A percentile compares a stretch with the other conserved stretches of the same genome.
phyloP scores from a whole-genome alignment of 2,329 filamentous ascomycete genomes.

The Knoxdaviesia proteae region DNA sequence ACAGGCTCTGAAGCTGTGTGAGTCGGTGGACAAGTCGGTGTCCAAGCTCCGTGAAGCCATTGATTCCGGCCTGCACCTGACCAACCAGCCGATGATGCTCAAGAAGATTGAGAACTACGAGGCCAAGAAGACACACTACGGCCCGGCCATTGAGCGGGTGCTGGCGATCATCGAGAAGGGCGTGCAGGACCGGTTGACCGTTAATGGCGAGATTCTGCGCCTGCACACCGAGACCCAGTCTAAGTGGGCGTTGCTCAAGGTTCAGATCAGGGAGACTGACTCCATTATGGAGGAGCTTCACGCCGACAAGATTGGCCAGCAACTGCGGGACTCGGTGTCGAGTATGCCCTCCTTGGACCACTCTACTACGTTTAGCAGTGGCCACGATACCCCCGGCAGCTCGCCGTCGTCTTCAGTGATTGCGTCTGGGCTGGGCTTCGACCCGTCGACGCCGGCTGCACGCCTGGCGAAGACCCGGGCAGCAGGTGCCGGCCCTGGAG shows the following conservation, averaged over 20 bases:
- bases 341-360: conserved; percentile 73
- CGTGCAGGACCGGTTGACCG: conserved; percentile 84
- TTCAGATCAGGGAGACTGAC: conserved; percentile 61
- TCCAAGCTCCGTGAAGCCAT: conserved; percentile 62
- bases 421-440: conserved; percentile 25
- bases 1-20: conserved; percentile 90
- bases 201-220: conserved; percentile 85
- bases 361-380: conserved; percentile 43
- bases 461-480: conserved; percentile 24
- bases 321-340: conserved; percentile 78
- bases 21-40: conserved; percentile 78
- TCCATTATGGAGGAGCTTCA: conserved; percentile 52
- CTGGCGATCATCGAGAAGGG: conserved; percentile 85
- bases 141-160: conserved; percentile 78
- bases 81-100: conserved; percentile 44
- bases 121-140: conserved; percentile 84
- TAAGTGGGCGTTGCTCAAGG: conserved; percentile 60
- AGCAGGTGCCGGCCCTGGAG: conserved; percentile 16
- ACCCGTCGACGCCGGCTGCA: conserved; percentile 22
- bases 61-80: conserved; percentile 52
- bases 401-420: conserved; percentile 41
- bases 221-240: conserved; percentile 68
- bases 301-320: conserved; percentile 40
- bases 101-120: conserved; percentile 90
- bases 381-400: conserved; percentile 49